Percentiles rank a stretch among this genome's conserved stretches.
Conservation (phyloP, 2,329 filamentous ascomycete genomes). For the Colletotrichum camelliae region DNA sequence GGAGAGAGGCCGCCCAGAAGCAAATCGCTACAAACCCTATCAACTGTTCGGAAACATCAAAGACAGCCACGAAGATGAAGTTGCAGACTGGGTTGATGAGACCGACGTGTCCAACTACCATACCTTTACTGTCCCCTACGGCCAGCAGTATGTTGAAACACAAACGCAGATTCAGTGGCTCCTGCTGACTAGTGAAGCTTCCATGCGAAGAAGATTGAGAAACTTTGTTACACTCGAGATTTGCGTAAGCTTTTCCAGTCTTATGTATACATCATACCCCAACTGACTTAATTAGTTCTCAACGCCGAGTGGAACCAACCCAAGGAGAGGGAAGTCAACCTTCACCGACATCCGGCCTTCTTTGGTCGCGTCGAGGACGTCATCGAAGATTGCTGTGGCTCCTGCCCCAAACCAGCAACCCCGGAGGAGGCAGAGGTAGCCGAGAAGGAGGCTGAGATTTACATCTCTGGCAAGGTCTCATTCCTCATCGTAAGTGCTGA, state of each 20-base stretch:
- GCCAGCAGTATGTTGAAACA: slow-evolving; percentile 39
- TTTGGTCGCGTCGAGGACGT: slow-evolving; percentile 79
- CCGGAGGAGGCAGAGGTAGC: slow-evolving; percentile 74
- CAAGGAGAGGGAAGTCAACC: slow-evolving; percentile 75
- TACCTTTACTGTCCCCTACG: slow-evolving; percentile 76
- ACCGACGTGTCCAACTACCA: slow-evolving; percentile 82
- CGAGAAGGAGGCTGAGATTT: slow-evolving; percentile 75
- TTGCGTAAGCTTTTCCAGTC: slow-evolving; percentile 47
- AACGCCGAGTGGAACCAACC: slow-evolving; percentile 88
- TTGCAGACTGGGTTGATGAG: slow-evolving; percentile 82
- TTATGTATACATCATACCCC: not conserved
- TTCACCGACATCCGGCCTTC: slow-evolving; percentile 87
- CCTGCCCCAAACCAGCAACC: slow-evolving; percentile 73
- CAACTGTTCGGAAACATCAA: slow-evolving; percentile 75
- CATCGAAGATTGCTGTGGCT: slow-evolving; percentile 81
- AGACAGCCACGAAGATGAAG: slow-evolving; percentile 76
- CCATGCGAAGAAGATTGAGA: slow-evolving; percentile 76
- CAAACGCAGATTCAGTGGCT: not conserved
- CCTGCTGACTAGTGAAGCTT: slow-evolving; percentile 36
- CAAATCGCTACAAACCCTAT: slow-evolving; percentile 48
- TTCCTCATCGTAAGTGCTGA: slow-evolving; percentile 64
- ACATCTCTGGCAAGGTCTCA: slow-evolving; percentile 73
- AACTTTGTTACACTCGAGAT: slow-evolving; percentile 81
- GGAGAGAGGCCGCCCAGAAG: slow-evolving; percentile 73
- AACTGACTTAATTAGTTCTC: slow-evolving; percentile 49